phyloP scores from a whole-genome alignment of 495 filamentous ascomycete species.

The Tuber umbilicatum region DNA sequence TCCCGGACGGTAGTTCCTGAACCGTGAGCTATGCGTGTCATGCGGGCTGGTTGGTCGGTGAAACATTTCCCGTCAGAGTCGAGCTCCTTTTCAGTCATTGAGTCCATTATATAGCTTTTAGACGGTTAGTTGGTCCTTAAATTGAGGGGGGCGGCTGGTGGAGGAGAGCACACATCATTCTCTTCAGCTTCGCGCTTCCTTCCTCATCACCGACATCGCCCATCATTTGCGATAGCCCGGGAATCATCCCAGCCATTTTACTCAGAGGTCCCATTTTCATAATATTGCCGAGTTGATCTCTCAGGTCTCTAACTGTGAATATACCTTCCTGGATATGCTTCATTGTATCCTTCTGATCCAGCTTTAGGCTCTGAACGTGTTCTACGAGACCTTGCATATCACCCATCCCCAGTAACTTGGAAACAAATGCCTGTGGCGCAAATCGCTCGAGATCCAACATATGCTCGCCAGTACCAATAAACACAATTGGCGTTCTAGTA shows the following conservation, averaged over 20 bases:
- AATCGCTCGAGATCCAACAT: constrained; percentile 93
- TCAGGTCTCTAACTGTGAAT: constrained; percentile 89
- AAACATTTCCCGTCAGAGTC: constrained; percentile 93
- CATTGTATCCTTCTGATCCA: constrained; percentile 97
- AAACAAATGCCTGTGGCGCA: constrained; percentile 80
- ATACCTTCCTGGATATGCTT: constrained; percentile 96
- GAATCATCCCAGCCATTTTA: constrained; percentile 99
- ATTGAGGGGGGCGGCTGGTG: not conserved
- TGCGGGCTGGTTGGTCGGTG: constrained; percentile 82
- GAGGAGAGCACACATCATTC: constrained; percentile 60
- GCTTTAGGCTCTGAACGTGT: constrained; percentile 92
- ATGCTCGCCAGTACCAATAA: constrained; percentile 95
- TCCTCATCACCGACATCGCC: constrained; percentile 95
- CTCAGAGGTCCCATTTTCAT: constrained; percentile 99
- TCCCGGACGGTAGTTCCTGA: constrained; percentile 88
- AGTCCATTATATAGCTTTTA: constrained; percentile 79
- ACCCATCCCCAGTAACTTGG: constrained; percentile 91
- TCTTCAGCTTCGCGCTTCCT: constrained; percentile 80
- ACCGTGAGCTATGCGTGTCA: constrained; percentile 84
- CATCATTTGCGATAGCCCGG: constrained; percentile 86
- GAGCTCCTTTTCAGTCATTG: constrained; percentile 91
- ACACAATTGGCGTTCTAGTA: constrained; percentile 93
- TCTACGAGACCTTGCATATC: constrained; percentile 93
- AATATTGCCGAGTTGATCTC: constrained; percentile 92
- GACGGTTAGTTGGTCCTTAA: constrained; percentile 6